phyloP scores from a whole-genome alignment of 805 yeast genomes.

The Nakazawaea pomicola region DNA sequence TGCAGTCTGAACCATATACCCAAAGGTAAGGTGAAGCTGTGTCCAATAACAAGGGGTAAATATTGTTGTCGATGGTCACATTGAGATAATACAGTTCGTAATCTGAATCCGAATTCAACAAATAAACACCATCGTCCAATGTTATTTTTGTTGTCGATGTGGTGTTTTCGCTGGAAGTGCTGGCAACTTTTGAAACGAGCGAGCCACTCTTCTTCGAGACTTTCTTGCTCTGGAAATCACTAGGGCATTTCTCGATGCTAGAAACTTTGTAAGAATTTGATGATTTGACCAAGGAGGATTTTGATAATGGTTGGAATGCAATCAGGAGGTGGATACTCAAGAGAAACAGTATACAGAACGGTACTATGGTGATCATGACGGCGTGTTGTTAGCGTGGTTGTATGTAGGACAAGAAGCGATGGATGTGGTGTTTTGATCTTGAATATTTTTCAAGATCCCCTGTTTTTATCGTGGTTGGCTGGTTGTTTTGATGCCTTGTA shows the following conservation, averaged over 20 bases:
- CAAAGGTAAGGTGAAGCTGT: slow-evolving; percentile 64
- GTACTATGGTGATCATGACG: too few species aligned
- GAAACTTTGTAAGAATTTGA: neutral
- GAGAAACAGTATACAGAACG: too few species aligned
- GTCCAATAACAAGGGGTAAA: slow-evolving; percentile 51
- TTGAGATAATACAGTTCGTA: slow-evolving; percentile 34
- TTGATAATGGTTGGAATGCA: neutral
- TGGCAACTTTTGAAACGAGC: neutral
- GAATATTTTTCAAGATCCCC: too few species aligned
- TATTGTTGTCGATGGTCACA: slow-evolving; percentile 33
- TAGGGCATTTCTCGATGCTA: neutral
- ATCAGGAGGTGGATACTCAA: too few species aligned
- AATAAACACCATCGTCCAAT: slow-evolving; percentile 21
- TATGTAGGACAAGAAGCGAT: too few species aligned
- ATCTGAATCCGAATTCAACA: slow-evolving; percentile 21
- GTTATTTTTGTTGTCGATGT: too few species aligned
- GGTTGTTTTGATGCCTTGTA: too few species aligned
- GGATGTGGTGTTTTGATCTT: too few species aligned
- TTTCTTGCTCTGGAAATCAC: neutral
- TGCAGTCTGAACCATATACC: slow-evolving; percentile 53
- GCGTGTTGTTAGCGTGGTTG: too few species aligned
- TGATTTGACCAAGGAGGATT: neutral
- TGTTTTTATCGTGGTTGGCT: too few species aligned
- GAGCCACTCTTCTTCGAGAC: neutral
- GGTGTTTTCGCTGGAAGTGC: neutral